A percentile compares a stretch with the other conserved stretches of the same genome.
phyloP scores from a whole-genome alignment of 169 alveolate species.

The Theileria luwenshuni region DNA sequence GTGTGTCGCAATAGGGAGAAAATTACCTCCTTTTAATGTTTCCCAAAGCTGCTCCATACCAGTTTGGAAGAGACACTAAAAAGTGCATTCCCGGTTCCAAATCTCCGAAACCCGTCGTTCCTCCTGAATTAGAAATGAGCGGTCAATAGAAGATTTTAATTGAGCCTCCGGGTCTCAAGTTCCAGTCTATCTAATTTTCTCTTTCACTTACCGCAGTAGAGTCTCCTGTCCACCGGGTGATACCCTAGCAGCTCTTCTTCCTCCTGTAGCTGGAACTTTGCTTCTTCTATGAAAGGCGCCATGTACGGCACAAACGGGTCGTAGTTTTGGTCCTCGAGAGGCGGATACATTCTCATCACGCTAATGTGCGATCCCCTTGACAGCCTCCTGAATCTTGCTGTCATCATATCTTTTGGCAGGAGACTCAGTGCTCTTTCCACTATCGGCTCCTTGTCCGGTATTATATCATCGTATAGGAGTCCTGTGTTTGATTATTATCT shows the following conservation, averaged over 20 bases:
- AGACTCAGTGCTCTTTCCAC: conserved; percentile 82
- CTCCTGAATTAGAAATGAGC: conserved; percentile 43
- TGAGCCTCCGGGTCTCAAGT: no score
- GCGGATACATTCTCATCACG: conserved; percentile 68
- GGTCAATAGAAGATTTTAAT: no score
- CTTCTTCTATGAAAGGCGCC: conserved; percentile 89
- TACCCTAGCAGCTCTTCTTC: conserved; percentile 86
- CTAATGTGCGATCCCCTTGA: conserved; percentile 81
- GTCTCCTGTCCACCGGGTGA: conserved; percentile 83
- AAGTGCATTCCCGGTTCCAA: conserved; percentile 81
- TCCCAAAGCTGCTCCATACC: conserved; percentile 78
- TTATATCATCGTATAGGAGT: conserved; percentile 82
- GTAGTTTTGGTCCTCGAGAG: conserved; percentile 82
- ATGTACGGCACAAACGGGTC: conserved; percentile 86
- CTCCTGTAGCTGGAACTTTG: conserved; percentile 86
- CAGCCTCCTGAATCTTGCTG: conserved; percentile 80
- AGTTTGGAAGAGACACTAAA: conserved; percentile 75
- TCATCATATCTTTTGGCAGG: conserved; percentile 77
- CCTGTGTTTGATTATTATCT: conserved; percentile 56
- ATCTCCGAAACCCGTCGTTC: conserved; percentile 81
- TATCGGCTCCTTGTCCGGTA: conserved; percentile 82
- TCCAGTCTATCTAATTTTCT: no score
- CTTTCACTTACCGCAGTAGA: conserved; percentile 74
- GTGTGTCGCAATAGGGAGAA: background rate
- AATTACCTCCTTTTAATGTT: conserved; percentile 58